Base-by-base conservation (phyloP, 495 filamentous ascomycete species). In the Hyaloscypha bicolor region DNA sequence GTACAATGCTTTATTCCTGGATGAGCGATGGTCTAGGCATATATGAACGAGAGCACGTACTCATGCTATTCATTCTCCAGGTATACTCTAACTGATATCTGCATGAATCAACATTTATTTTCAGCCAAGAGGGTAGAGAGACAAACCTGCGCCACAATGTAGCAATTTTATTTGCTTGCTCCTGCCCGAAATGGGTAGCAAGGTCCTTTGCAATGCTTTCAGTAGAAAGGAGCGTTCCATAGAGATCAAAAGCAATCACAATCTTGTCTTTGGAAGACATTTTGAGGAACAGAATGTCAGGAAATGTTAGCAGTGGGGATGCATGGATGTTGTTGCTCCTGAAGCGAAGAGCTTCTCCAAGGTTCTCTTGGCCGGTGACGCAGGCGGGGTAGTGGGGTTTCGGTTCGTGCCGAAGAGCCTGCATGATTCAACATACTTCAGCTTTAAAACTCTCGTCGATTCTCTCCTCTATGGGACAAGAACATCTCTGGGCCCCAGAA, bases 41-140 rank as follows among this genome's bases (percentile, higher is more conserved):
- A 19, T 31, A 22, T 55, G 25, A 45, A 42, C 35, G 29, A 19
- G 11, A 0, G 8, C 12, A 72, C 76, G 53, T 77, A 91, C 91
- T 79, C 91, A 94, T 94, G 84, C 87, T 91, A 71, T 90, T 94
- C 67, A 91, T 75, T 55, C 91, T 78, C 91, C 91, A 95, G 42
- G 91, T 92, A 69, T 94, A 95, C 76, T 93, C 91, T 22, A 96
- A 81, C 74, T 93, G 91, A 72, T 85, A 86, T 30, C 79, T 82
- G 55, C 85, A 74, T 86, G 85, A 89, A 14, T 39, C n/a, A 32
- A 16, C 33, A 9, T 45, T 30, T 21, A 29, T 31, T 8, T 2
- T 48, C 42, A 21, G 16, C 39, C 37, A 9, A 1, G 22, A 16
- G 29, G 4, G 9, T 37, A 16, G 19, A 37, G 56, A 11, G 25